Evolutionary conservation across 371 early-diverging fungal species (phyloP).

Genomic region (Mortierella sp.): DNA sequence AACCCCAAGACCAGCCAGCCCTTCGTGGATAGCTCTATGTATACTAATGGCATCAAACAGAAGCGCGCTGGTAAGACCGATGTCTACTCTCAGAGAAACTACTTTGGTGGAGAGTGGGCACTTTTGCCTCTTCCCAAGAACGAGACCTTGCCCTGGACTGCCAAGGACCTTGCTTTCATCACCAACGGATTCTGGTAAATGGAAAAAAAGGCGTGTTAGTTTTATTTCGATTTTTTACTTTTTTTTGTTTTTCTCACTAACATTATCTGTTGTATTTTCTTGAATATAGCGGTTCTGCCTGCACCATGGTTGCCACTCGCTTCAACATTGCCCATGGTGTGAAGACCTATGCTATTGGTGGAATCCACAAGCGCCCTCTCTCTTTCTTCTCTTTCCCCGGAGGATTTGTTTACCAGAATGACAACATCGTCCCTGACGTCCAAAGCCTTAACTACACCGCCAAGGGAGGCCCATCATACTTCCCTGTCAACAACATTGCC

Average conservation of each 20-base stretch:
- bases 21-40: slow-evolving; percentile 43
- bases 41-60: slow-evolving; percentile 37
- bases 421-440: slow-evolving; percentile 23
- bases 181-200: slow-evolving; percentile 51
- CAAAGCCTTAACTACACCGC: slow-evolving; percentile 28
- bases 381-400: slow-evolving; percentile 56
- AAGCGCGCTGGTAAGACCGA: slow-evolving; percentile 30
- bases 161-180: slow-evolving; percentile 48
- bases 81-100: slow-evolving; percentile 40
- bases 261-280: neutral
- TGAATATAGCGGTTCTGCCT: slow-evolving; percentile 38
- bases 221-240: neutral
- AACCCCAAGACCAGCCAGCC: slow-evolving; percentile 17
- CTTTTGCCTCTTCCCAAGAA: slow-evolving; percentile 49
- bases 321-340: slow-evolving; percentile 37
- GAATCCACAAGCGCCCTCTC: slow-evolving; percentile 31
- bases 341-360: slow-evolving; percentile 43
- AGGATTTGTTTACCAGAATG: slow-evolving; percentile 50
- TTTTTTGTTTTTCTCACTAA: neutral
- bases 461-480: slow-evolving; percentile 10
- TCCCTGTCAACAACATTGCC: slow-evolving; percentile 1
- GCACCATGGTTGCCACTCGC: slow-evolving; percentile 54
- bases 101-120: slow-evolving; percentile 33
- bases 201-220: neutral
- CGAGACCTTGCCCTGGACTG: slow-evolving; percentile 41